phyloP scores from a whole-genome alignment of 1,139 yeast species.

The Yamadazyma atlantica region DNA sequence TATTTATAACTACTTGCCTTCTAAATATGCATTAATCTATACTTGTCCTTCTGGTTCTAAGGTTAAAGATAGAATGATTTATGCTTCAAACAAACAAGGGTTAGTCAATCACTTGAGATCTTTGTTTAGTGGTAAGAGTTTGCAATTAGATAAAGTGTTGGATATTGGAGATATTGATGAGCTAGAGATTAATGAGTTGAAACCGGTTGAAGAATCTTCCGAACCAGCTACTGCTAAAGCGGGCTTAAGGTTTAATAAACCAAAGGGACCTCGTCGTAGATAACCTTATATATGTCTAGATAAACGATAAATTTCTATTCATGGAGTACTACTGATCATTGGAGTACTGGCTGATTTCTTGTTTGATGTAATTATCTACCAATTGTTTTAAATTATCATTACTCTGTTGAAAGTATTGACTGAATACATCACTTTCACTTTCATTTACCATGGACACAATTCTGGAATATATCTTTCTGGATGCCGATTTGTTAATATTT shows the following conservation, averaged over 20 bases:
- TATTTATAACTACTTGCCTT: slow-evolving; percentile 42
- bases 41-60: slow-evolving; percentile 90
- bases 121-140: slow-evolving; percentile 22
- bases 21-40: slow-evolving; percentile 59
- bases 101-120: slow-evolving; percentile 52
- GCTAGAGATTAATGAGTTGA: slow-evolving; percentile 45
- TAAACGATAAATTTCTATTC: too few species aligned
- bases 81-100: slow-evolving; percentile 80
- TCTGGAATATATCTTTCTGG: slow-evolving; percentile 45
- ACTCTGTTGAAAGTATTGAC: slow-evolving; percentile 17
- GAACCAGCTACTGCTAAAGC: slow-evolving; percentile 16
- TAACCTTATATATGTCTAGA: slow-evolving; percentile 12
- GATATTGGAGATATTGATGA: slow-evolving; percentile 74
- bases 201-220: slow-evolving; percentile 16
- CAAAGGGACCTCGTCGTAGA: slow-evolving; percentile 57
- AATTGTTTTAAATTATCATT: slow-evolving; percentile 19
- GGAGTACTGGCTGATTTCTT: slow-evolving; percentile 16
- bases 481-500: slow-evolving; percentile 34
- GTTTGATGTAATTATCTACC: slow-evolving; percentile 24
- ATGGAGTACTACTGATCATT: neutral
- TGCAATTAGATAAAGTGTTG: slow-evolving; percentile 37
- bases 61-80: slow-evolving; percentile 89
- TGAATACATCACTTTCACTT: slow-evolving; percentile 10
- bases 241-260: slow-evolving; percentile 46
- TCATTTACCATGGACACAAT: slow-evolving; percentile 7